Base-by-base conservation (phyloP, 306 rosid species). In the Quercus mongolica region DNA sequence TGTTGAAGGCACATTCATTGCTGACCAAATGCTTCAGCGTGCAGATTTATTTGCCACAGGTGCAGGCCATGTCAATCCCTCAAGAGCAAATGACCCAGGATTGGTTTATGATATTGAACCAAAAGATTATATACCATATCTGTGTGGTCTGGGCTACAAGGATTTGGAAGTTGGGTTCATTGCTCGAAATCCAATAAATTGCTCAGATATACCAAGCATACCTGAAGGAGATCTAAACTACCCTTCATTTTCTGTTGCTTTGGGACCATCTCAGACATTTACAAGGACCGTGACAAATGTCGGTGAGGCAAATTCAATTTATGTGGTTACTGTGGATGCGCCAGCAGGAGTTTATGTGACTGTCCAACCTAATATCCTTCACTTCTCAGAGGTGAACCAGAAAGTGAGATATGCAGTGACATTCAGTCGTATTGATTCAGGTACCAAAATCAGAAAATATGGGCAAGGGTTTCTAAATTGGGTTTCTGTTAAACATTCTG, bases 251-350 rank as follows among this genome's bases (percentile, higher is more conserved):
- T 84, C 93, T 3, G 82, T 87, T 72, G 76, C 59, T 44, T 86
- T 88, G 74, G 93, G 89, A 62, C 77, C 86, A 73, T 73, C 90
- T 1, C 83, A 92, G 79, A 87, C 88, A 74, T 83, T 90, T 87
- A 88, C 86, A n/a, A 85, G 96, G 86, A 88, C 97, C 3, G 87
- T 92, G 71, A 92, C 94, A 71, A 90, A 90, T 77, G 97, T 92
- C 15, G 97, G 96, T 5, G 87, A 77, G 21, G 80, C 86, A 20
- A 3, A 74, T 63, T 92, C 94, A 71, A 79, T 85, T 56, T 90
- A 87, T 56, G 81, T 17, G 21, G 88, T 65, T 77, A 35, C 57
- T 38, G 74, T 91, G 31, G 63, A 1, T 0, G 86, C 87, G 65
- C 97, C 98, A 65, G 79, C 77, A 64, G 92, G 86, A 52, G 90